A percentile compares a stretch with the other conserved stretches of the same genome.
Conservation (phyloP, 1,139 yeast genomes). For the Torulaspora pretoriensis region DNA sequence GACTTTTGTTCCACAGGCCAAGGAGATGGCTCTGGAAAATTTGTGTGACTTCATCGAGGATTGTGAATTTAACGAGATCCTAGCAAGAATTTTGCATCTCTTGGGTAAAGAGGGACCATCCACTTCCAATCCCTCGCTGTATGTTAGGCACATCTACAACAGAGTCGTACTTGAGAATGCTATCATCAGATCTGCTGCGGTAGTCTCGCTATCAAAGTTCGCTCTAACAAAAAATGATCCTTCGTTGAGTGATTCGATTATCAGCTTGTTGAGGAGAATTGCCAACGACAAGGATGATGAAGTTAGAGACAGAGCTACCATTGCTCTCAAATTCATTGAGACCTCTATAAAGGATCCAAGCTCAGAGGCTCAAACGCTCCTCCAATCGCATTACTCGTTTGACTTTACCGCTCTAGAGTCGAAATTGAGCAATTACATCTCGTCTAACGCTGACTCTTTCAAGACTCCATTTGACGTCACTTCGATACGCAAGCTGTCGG, state of each 20-base stretch:
- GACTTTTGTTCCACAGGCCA: slow-evolving; percentile 80
- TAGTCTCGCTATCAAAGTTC: slow-evolving; percentile 85
- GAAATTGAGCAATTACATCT: slow-evolving; percentile 69
- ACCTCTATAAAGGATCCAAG: slow-evolving; percentile 43
- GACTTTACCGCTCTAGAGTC: slow-evolving; percentile 75
- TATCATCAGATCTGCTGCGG: slow-evolving; percentile 92
- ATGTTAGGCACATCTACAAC: slow-evolving; percentile 93
- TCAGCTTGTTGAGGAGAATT: slow-evolving; percentile 74
- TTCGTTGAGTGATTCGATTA: slow-evolving; percentile 62
- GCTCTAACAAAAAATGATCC: slow-evolving; percentile 71
- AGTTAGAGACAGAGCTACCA: slow-evolving; percentile 95
- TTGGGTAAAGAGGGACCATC: slow-evolving; percentile 94
- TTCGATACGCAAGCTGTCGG: slow-evolving; percentile 48
- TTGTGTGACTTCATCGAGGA: slow-evolving; percentile 97
- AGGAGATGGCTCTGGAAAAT: slow-evolving; percentile 78
- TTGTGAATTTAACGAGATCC: slow-evolving; percentile 91
- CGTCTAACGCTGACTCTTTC: slow-evolving; percentile 56
- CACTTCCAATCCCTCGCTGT: slow-evolving; percentile 80
- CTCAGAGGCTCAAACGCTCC: slow-evolving; percentile 43
- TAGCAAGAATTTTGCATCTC: slow-evolving; percentile 84
- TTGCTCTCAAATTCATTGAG: slow-evolving; percentile 67
- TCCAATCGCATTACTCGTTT: slow-evolving; percentile 65
- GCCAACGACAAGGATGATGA: slow-evolving; percentile 86
- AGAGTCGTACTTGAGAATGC: slow-evolving; percentile 95
- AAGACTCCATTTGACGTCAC: slow-evolving; percentile 65